Conservation (phyloP, 345 rosid genomes). For the Mallotus nudiflorus region DNA sequence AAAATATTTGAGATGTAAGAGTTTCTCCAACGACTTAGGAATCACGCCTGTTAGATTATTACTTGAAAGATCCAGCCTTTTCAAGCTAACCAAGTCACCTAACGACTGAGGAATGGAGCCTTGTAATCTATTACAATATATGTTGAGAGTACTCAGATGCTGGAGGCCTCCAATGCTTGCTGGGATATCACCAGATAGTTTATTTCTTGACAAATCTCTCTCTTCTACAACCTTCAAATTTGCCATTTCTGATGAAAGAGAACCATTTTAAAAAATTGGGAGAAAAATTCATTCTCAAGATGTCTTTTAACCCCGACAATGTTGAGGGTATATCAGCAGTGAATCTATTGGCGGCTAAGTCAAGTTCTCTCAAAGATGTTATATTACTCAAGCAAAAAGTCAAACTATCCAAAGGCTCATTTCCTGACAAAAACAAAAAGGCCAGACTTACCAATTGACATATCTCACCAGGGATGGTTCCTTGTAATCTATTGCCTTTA, state of each 20-base stretch:
- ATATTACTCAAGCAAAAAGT: constrained; percentile 5
- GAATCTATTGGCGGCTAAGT: not conserved
- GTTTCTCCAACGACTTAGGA: constrained; percentile 20
- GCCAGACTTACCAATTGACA: not conserved
- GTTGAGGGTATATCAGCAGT: not conserved
- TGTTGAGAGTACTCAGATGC: no score
- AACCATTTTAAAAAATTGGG: not conserved
- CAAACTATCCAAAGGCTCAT: not conserved
- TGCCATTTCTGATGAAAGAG: not conserved
- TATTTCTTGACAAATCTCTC: constrained; percentile 24
- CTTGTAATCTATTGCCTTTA: not conserved
- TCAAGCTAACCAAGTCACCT: no score
- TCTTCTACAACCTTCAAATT: not conserved
- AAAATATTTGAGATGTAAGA: constrained; percentile 1
- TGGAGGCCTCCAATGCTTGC: no score
- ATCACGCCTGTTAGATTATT: constrained; percentile 12
- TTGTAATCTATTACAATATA: no score
- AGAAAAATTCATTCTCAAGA: not conserved
- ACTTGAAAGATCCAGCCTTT: no score
- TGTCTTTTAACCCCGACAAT: constrained; percentile 2
- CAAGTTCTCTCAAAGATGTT: not conserved
- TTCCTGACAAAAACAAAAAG: not conserved
- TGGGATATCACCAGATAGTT: constrained; percentile 7
- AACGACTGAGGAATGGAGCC: no score
- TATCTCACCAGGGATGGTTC: not conserved